Conservation (phyloP, 495 filamentous ascomycete genomes). For the Bombardia bombarda region DNA sequence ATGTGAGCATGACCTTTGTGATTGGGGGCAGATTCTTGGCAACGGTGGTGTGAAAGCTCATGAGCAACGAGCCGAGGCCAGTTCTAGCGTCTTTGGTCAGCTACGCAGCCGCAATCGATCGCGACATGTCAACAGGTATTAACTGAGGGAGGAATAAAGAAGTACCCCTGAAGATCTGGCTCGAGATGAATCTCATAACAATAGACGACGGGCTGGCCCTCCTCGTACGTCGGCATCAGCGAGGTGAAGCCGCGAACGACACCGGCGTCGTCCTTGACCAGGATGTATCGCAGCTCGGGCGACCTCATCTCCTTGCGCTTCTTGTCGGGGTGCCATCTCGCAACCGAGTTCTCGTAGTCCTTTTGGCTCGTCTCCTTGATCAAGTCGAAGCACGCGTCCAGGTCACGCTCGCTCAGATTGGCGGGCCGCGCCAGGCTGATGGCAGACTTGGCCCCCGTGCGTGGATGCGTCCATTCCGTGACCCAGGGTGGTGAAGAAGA, state of each 20-base stretch:
- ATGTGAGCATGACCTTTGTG: slow-evolving; percentile 77
- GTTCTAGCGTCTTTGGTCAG: slow-evolving; percentile 28
- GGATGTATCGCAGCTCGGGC: slow-evolving; percentile 58
- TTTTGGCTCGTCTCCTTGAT: slow-evolving; percentile 59
- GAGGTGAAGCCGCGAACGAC: slow-evolving; percentile 60
- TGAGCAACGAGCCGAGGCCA: slow-evolving; percentile 36
- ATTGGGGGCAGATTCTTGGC: slow-evolving; percentile 42
- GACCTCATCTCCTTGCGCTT: slow-evolving; percentile 74
- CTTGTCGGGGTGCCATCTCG: slow-evolving; percentile 60
- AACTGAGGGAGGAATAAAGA: not conserved
- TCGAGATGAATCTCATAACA: slow-evolving; percentile 83
- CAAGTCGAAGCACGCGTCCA: slow-evolving; percentile 61
- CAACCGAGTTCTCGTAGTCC: slow-evolving; percentile 56
- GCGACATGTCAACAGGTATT: not conserved
- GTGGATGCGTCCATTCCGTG: slow-evolving; percentile 35
- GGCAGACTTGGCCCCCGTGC: slow-evolving; percentile 26
- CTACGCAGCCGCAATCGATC: not conserved
- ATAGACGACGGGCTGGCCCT: slow-evolving; percentile 65
- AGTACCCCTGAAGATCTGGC: slow-evolving; percentile 42
- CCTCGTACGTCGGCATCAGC: slow-evolving; percentile 78
- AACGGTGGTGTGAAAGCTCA: slow-evolving; percentile 34
- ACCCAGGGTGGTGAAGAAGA: slow-evolving; percentile 36
- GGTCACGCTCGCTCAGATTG: slow-evolving; percentile 41
- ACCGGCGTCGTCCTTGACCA: slow-evolving; percentile 36
- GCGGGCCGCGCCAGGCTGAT: slow-evolving; percentile 40